Base-by-base conservation (phyloP, 345 rosid species). In the Eucalyptus decipiens region DNA sequence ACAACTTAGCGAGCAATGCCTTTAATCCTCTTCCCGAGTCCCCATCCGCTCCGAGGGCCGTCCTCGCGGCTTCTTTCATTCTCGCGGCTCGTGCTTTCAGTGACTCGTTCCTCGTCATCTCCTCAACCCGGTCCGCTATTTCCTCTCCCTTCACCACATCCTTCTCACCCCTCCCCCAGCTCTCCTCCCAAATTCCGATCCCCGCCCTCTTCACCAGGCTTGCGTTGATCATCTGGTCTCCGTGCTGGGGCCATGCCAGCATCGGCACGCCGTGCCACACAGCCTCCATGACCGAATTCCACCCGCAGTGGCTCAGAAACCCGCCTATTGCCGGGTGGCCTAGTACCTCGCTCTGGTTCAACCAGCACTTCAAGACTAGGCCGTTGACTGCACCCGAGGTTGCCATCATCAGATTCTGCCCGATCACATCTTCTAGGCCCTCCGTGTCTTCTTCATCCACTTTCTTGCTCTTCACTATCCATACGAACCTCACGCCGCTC, bases 221-320 rank as follows among this genome's bases (percentile, higher is more conserved):
- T 3, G 94, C 92, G 85, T 92, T 94, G 52, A 91, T 52, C 89
- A 88, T 92, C 88, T 94, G 93, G 69, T 94, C 95, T 28, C 95
- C 95, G 34, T 62, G 48, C 24, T 87, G 90, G 2, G 95, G 94
- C 94, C 95, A 94, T 3, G 91, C 94, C 67, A 94, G 90, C 88
- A 94, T 18, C 3, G 88, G 90, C 34, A 93, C 91, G 16, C 95
- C 95, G 34, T 72, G 87, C 91, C 91, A 76, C 15, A 91, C 91
- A 19, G 93, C 94, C 90, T 94, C 95, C n/a, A 87, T 52, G 89
- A 91, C 92, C 6, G 94, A 94, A 56, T 94, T 9, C 93, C 86
- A 85, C 58, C 89, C 62, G 13, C 89, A 88, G 86, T 76, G 89
- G 51, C 62, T 72, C 86, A 88, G 47, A 54, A 93, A 93, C 43